Percentiles rank a stretch among this genome's conserved stretches.
phyloP scores from a whole-genome alignment of 2,329 filamentous ascomycete species.

The Grosmannia penicillata region DNA sequence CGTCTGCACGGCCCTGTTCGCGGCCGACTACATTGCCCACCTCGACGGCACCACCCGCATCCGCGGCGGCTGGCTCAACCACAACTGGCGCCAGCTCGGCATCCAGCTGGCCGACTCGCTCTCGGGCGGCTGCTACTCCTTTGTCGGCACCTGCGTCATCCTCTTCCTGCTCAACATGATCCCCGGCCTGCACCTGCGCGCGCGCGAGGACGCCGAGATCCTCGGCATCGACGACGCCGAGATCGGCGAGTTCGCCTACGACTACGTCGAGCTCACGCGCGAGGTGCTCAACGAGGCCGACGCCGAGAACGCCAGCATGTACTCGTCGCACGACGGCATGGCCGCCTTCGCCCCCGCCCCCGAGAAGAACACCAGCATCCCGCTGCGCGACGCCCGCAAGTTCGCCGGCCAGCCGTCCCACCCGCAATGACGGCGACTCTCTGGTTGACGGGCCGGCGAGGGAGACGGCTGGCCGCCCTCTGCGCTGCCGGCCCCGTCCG shows the following conservation, averaged over 20 bases:
- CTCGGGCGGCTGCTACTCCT: conserved; percentile 63
- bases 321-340: conserved; percentile 13
- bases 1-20: conserved; percentile 67
- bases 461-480: too few species aligned
- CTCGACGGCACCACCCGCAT: conserved; percentile 59
- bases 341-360: neutral
- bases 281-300: conserved; percentile 18
- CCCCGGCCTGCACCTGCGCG: conserved; percentile 60
- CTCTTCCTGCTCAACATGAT: conserved; percentile 68
- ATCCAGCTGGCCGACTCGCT: conserved; percentile 76
- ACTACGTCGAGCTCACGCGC: conserved; percentile 72
- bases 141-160: conserved; percentile 62
- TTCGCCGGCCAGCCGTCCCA: conserved; percentile 18
- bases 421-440: conserved; percentile 11
- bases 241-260: conserved; percentile 90
- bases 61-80: conserved; percentile 67
- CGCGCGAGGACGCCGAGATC: conserved; percentile 63
- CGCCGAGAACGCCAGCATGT: conserved; percentile 13
- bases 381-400: conserved; percentile 28
- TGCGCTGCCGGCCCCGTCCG: too few species aligned
- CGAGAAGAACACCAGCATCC: conserved; percentile 34
- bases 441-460: conserved; percentile 5
- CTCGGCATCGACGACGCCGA: conserved; percentile 80
- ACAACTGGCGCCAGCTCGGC: conserved; percentile 68
- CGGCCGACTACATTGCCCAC: conserved; percentile 69